A percentile compares a stretch with the other conserved stretches of the same genome.
phyloP scores from a whole-genome alignment of 371 early-diverging fungal species.

The Mortierella sp. region DNA sequence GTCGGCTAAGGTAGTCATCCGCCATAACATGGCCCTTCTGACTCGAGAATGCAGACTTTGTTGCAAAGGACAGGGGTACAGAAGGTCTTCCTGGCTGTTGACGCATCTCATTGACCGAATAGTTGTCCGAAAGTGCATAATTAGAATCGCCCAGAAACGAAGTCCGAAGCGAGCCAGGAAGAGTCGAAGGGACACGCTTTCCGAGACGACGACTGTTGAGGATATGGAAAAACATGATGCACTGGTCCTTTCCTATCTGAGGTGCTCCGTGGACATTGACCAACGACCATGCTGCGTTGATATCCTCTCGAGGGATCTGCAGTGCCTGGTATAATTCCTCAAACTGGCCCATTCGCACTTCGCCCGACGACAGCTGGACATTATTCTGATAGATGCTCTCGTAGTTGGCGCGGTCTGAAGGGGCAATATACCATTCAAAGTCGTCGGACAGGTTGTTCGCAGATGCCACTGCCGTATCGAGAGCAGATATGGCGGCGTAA shows the following conservation, averaged over 20 bases:
- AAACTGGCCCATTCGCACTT: slow-evolving; percentile 72
- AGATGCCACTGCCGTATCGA: slow-evolving; percentile 36
- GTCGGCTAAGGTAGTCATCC: slow-evolving; percentile 41
- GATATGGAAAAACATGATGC: slow-evolving; percentile 70
- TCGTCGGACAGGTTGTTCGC: slow-evolving; percentile 59
- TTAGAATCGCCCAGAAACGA: slow-evolving; percentile 56
- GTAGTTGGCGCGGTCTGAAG: slow-evolving; percentile 74
- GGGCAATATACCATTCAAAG: slow-evolving; percentile 82
- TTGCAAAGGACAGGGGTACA: slow-evolving; percentile 50
- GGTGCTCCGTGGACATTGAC: slow-evolving; percentile 74
- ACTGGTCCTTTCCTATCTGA: slow-evolving; percentile 72
- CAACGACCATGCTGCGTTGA: slow-evolving; percentile 71
- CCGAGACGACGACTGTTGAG: slow-evolving; percentile 68
- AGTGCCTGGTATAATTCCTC: slow-evolving; percentile 71
- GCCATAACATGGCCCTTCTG: slow-evolving; percentile 52
- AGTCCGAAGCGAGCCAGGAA: slow-evolving; percentile 51
- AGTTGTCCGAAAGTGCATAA: slow-evolving; percentile 45
- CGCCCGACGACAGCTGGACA: slow-evolving; percentile 64
- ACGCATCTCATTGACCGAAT: slow-evolving; percentile 38
- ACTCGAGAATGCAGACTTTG: slow-evolving; percentile 53
- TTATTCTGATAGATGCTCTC: slow-evolving; percentile 72
- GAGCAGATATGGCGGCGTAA: slow-evolving; percentile 45
- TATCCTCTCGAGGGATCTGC: slow-evolving; percentile 67
- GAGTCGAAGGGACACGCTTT: slow-evolving; percentile 53
- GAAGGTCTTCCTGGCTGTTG: slow-evolving; percentile 53